phyloP scores from a whole-genome alignment of 2,329 filamentous ascomycete genomes.

The Fusarium tjaetaba region DNA sequence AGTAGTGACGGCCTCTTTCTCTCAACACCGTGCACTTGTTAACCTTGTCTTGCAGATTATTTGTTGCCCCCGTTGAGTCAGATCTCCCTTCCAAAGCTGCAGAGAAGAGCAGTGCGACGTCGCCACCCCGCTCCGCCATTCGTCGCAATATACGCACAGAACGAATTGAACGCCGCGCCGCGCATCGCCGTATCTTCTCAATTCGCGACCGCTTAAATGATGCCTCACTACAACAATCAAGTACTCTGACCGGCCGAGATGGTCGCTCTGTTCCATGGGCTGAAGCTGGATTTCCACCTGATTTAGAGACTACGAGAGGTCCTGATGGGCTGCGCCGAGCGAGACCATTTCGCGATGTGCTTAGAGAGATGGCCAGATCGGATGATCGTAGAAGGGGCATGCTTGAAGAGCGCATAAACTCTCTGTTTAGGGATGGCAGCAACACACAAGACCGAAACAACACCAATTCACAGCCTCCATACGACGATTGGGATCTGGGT shows the following conservation, averaged over 20 bases:
- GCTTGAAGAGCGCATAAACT: slow-evolving; percentile 44
- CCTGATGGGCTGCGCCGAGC: slow-evolving; percentile 11
- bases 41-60: slow-evolving; percentile 50
- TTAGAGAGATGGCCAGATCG: slow-evolving; percentile 41
- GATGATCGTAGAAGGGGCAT: slow-evolving; percentile 40
- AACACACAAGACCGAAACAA: slow-evolving; percentile 25
- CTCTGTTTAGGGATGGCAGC: slow-evolving; percentile 34
- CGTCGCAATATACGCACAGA: slow-evolving; percentile 50
- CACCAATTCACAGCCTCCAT: neutral
- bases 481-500: slow-evolving; percentile 38
- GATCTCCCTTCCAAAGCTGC: slow-evolving; percentile 52
- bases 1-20: slow-evolving; percentile 20
- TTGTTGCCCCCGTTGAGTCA: slow-evolving; percentile 58
- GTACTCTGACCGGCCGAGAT: slow-evolving; percentile 10
- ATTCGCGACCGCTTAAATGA: slow-evolving; percentile 38
- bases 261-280: slow-evolving; percentile 38
- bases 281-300: slow-evolving; percentile 25
- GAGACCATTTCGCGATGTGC: slow-evolving; percentile 40
- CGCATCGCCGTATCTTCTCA: slow-evolving; percentile 43
- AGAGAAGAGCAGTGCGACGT: slow-evolving; percentile 43
- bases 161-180: slow-evolving; percentile 46
- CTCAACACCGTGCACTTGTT: slow-evolving; percentile 23
- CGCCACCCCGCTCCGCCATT: slow-evolving; percentile 53
- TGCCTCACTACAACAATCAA: slow-evolving; percentile 12
- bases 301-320: slow-evolving; percentile 16